Percentiles rank a stretch among this genome's conserved stretches.
Conservation (phyloP, 257 asterid species). For the Nicotiana tomentosiformis region DNA sequence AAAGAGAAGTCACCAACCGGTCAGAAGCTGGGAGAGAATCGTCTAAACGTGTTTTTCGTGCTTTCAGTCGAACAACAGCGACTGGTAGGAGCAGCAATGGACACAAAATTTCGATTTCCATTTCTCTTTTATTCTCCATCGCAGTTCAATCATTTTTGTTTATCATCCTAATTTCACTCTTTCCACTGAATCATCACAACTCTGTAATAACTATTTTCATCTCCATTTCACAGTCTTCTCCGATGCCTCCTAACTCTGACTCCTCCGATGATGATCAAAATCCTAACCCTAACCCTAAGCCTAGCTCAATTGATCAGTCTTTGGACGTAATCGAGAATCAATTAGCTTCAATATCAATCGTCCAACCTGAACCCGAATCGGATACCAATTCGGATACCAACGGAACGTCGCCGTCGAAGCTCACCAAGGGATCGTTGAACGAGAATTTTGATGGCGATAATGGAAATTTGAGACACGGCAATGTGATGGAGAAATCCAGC, state of each 20-base stretch:
- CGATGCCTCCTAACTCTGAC: neutral
- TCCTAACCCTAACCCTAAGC: constrained; percentile 27
- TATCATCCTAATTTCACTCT: too few species aligned
- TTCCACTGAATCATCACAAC: too few species aligned
- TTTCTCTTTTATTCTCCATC: too few species aligned
- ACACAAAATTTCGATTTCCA: too few species aligned
- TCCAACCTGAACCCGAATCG: constrained; percentile 6
- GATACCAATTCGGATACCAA: neutral
- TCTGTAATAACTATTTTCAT: too few species aligned
- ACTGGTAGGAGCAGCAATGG: too few species aligned
- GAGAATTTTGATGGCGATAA: neutral
- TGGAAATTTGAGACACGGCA: constrained; percentile 11
- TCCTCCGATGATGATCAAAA: constrained; percentile 31
- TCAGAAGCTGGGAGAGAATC: too few species aligned
- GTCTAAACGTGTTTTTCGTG: too few species aligned
- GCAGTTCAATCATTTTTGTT: too few species aligned
- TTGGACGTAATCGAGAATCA: constrained; percentile 84
- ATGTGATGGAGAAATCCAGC: constrained; percentile 29
- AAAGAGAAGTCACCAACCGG: too few species aligned
- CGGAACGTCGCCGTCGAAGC: neutral
- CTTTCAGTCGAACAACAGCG: too few species aligned
- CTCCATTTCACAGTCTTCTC: neutral
- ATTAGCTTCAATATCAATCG: constrained; percentile 70
- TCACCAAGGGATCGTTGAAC: neutral
- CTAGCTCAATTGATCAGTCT: constrained; percentile 63